Percentiles rank a stretch among this genome's conserved stretches.
phyloP scores from a whole-genome alignment of 2,329 filamentous ascomycete genomes.

The Trichophyton mentagrophytes region DNA sequence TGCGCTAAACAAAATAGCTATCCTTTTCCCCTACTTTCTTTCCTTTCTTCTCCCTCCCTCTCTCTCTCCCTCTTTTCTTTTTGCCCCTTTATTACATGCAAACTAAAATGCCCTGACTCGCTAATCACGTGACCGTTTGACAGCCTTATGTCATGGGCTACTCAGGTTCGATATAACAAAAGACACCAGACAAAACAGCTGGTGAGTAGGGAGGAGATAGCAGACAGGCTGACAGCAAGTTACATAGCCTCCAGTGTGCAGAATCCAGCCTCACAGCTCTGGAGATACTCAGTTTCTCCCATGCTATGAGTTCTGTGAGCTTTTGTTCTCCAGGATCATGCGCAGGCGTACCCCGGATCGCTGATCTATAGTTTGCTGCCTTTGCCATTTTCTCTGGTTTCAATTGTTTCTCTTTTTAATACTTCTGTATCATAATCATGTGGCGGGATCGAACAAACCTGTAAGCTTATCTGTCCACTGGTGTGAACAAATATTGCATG shows the following conservation, averaged over 20 bases:
- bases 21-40: background rate
- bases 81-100: background rate
- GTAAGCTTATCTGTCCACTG: conserved; percentile 41
- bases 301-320: background rate
- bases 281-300: background rate
- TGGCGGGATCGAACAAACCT: conserved; percentile 99
- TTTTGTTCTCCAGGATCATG: background rate
- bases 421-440: conserved; percentile 46
- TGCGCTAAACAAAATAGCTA: background rate
- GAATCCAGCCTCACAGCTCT: background rate
- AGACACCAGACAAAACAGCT: background rate
- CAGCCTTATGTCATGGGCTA: background rate
- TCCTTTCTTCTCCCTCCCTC: too few species aligned
- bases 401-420: background rate
- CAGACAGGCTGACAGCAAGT: background rate
- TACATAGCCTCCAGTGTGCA: background rate
- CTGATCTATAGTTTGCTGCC: conserved; percentile 2
- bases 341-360: background rate
- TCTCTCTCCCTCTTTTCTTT: background rate
- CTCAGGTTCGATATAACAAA: background rate
- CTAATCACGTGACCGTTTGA: background rate
- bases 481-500: background rate
- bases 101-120: background rate
- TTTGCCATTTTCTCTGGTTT: background rate
- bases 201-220: background rate